Conservation (phyloP, 2,329 filamentous ascomycete species). For the Bipolaris oryzae region DNA sequence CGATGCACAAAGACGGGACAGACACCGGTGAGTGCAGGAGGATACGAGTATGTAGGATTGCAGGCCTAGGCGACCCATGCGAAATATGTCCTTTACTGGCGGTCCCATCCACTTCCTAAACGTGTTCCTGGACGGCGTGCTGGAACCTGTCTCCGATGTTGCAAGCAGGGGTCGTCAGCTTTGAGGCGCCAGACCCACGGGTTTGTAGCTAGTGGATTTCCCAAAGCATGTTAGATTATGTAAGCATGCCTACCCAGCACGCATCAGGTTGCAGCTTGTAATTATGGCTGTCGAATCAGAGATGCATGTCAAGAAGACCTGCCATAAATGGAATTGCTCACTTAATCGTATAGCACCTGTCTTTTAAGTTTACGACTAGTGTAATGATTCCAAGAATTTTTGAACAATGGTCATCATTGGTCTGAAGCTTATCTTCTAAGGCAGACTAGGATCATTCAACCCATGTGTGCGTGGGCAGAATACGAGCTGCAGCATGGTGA, state of each 20-base stretch:
- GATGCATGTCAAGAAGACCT: too few relatives aligned
- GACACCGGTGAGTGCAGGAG: not conserved
- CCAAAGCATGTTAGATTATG: slow-evolving; percentile 3
- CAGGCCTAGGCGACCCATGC: not conserved
- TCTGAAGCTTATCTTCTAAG: too few relatives aligned
- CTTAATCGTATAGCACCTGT: too few relatives aligned
- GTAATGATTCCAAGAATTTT: too few relatives aligned
- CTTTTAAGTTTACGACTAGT: too few relatives aligned
- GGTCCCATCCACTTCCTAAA: not conserved
- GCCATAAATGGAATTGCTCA: too few relatives aligned
- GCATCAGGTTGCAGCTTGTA: not conserved
- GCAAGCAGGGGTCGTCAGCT: not conserved
- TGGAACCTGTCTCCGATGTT: not conserved
- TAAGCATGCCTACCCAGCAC: not conserved
- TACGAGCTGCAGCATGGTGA: too few relatives aligned
- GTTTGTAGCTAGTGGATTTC: not conserved
- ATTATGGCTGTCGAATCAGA: too few relatives aligned
- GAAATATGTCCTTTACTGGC: not conserved
- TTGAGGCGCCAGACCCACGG: not conserved
- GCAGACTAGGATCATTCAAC: too few relatives aligned
- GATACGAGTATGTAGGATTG: not conserved
- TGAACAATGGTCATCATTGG: too few relatives aligned
- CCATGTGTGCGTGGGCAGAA: too few relatives aligned
- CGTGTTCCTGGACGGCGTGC: not conserved
- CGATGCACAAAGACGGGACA: not conserved